phyloP scores from a whole-genome alignment of 2,329 filamentous ascomycete genomes.

The Trichophyton schoenleinii region DNA sequence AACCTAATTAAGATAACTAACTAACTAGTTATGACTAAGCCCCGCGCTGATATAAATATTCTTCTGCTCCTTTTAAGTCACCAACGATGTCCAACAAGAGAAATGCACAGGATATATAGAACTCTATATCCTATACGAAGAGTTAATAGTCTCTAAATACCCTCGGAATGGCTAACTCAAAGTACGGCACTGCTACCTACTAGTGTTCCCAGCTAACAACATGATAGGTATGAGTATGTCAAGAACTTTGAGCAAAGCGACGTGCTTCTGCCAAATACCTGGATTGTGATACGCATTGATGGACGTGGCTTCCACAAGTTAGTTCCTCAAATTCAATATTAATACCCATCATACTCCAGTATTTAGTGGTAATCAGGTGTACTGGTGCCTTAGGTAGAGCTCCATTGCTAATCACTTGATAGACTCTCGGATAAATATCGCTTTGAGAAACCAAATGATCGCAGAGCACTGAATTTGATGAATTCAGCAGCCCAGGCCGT shows the following conservation, averaged over 20 bases:
- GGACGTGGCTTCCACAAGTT: conserved; percentile 91
- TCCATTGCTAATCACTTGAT: neutral
- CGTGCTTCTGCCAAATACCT: conserved; percentile 72
- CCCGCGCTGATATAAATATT: neutral
- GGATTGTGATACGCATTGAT: conserved; percentile 89
- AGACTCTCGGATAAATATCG: conserved; percentile 72
- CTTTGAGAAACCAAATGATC: conserved; percentile 89
- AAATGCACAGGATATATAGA: too few relatives aligned
- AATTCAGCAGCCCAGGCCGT: conserved; percentile 81
- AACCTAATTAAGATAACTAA: too few relatives aligned
- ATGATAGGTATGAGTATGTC: conserved; percentile 77
- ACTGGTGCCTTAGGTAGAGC: neutral
- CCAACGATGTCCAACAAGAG: too few relatives aligned
- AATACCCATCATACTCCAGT: neutral
- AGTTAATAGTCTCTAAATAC: neutral
- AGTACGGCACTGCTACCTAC: conserved; percentile 16
- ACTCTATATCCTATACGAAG: neutral
- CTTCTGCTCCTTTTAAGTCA: too few relatives aligned
- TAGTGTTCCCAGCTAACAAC: neutral
- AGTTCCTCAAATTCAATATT: neutral
- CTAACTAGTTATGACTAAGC: neutral
- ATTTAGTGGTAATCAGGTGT: neutral
- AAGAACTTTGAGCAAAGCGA: conserved; percentile 77
- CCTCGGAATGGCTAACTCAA: conserved; percentile 28
- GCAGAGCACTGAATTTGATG: conserved; percentile 79